Base-by-base conservation (phyloP, 345 rosid genomes). In the Clausena lansium region DNA sequence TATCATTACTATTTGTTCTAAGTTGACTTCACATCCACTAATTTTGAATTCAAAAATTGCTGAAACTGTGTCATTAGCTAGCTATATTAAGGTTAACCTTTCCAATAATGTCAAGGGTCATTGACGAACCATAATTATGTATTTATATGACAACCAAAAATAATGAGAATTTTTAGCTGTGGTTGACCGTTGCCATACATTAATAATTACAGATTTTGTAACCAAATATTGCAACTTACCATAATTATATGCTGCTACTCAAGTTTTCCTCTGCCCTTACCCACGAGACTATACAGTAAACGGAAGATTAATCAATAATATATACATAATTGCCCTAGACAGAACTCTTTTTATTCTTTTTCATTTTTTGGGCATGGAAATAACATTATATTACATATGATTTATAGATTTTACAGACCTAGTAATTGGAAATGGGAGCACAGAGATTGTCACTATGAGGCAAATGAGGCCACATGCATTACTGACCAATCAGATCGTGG, bases 391-490 rank as follows among this genome's bases (percentile, higher is more conserved):
- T 28, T 62, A 6, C 15, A 28, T 7, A 41, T 68, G 5, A 68
- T 15, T 41, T 1, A 24, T 24, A 6, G 19, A 17, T 15, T 25
- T 35, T 20, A 65, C 45, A 33, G 24, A 35, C 45, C 45, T 41
- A 67, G 10, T 28, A 71, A 32, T 0, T 71, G 47, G 39, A 70
- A 22, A 70, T 47, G 36, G 36, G 36, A 24, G 72, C 9, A 27
- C 28, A 54, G 67, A 15, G 73, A 50, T 7, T n/a, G 36, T 30
- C 33, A 28, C 10, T 38, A 19, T 0, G 17, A 20, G 62, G 62
- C 62, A 32, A 20, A 7, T 20, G 60, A 39, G 65, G 66, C 66
- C 54, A 59, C 54, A n/a, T 58, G 76, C 50, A 73, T 58, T 62
- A 28, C 67, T 13, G 67, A 67, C 30, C 19, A 45, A 11, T 45